phyloP scores from a whole-genome alignment of 106 monocot species.

The Dactylorhiza incarnata region DNA sequence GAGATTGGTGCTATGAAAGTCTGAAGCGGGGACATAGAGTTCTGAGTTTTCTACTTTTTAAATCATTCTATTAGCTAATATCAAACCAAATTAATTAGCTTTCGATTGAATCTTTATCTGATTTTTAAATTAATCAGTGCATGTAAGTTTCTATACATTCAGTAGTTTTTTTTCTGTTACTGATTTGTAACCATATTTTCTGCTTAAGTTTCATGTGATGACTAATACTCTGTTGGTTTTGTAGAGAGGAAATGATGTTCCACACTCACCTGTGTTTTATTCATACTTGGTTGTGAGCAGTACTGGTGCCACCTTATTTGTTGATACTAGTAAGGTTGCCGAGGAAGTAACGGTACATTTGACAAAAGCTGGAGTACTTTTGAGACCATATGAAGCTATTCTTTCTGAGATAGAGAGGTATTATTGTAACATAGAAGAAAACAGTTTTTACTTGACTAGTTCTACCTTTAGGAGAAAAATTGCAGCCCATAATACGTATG shows the following conservation, averaged over 20 bases:
- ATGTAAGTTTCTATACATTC: background rate
- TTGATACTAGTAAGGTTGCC: slow-evolving; percentile 67
- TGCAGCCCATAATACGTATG: background rate
- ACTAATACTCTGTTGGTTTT: slow-evolving; percentile 10
- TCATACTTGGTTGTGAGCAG: slow-evolving; percentile 76
- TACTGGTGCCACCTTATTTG: slow-evolving; percentile 59
- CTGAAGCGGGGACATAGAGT: background rate
- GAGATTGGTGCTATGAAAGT: background rate
- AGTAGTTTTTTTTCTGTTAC: background rate
- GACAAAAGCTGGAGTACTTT: slow-evolving; percentile 54
- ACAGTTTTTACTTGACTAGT: background rate
- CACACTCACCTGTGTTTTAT: slow-evolving; percentile 92
- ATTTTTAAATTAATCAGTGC: slow-evolving; percentile 1
- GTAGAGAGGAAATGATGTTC: slow-evolving; percentile 94
- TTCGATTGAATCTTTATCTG: background rate
- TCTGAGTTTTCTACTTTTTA: background rate
- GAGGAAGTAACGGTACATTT: slow-evolving; percentile 56
- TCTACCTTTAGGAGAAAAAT: background rate
- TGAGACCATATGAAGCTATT: slow-evolving; percentile 73
- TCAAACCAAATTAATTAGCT: background rate
- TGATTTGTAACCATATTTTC: background rate
- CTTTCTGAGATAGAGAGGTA: slow-evolving; percentile 82
- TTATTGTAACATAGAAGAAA: background rate
- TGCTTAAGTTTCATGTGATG: background rate
- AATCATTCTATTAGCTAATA: background rate